Base-by-base conservation (phyloP, 140 eudicot species). In the Erigeron philadelphicus region DNA sequence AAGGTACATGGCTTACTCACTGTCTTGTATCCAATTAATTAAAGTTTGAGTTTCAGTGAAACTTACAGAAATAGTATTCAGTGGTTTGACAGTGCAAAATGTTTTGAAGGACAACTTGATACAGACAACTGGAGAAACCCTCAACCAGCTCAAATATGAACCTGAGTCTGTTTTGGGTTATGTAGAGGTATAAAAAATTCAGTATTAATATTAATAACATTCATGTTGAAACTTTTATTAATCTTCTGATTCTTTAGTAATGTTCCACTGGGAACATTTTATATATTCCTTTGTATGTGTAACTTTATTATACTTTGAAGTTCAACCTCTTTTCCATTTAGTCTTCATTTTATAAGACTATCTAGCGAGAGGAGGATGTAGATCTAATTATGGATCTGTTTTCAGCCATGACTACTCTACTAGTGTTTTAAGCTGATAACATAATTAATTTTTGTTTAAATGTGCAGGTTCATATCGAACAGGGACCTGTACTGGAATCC, bases 391-490 rank as follows among this genome's bases (percentile, higher is more conserved):
- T 3, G 49, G 17, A 31, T 21, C 40, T 54, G 41, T 56, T 31
- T 31, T 31, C 38, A 31, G 4, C 38, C 38, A 1, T 3, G 38
- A 2, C 38, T 31, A 31, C 38, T 31, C 4, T 31, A 31, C 0
- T 3, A 31, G 38, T 63, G 18, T 19, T n/a, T 16, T 11, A 19
- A 40, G 70, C 42, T 62, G 18, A 67, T 9, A 38, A 12, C 6
- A 9, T 64, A 2, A 57, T 10, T 42, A 61, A 41, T 25, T 69
- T 25, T 49, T 19, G 42, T 72, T 13, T 15, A 41, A 18, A 61
- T 70, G 48, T 74, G 74, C 77, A 93, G 98, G 86, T 93, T 81
- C 98, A 93, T 74, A 93, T 93, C 72, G 98, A 93, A 75, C 98
- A 93, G 73, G 98, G 98, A 45, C 98, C 98, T 62, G 96, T 93